Evolutionary conservation across 805 yeast species (phyloP).

Genomic region (Suhomyces vadensis): DNA sequence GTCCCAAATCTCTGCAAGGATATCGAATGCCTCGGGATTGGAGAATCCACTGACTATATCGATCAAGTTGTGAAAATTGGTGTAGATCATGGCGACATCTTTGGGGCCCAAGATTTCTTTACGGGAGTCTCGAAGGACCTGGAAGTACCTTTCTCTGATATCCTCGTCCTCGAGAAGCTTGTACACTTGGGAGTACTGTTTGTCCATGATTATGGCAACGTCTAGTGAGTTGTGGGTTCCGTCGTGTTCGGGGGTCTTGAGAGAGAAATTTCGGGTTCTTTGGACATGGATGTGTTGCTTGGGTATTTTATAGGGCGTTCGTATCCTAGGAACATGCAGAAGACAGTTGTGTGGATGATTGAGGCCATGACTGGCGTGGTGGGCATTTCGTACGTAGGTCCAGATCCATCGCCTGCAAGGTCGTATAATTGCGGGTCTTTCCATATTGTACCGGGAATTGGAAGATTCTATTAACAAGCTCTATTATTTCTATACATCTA

Average conservation of each 20-base stretch:
- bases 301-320: background rate
- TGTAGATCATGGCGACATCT: conserved; percentile 16
- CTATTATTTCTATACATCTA: background rate
- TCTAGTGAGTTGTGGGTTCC: background rate
- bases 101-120: background rate
- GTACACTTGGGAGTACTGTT: conserved; percentile 9
- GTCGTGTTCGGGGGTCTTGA: background rate
- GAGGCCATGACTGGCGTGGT: background rate
- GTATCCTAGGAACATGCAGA: background rate
- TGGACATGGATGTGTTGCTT: background rate
- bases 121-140: conserved; percentile 11
- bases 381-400: background rate
- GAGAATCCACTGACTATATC: conserved; percentile 24
- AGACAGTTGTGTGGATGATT: background rate
- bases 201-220: conserved; percentile 8
- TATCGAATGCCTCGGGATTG: conserved; percentile 14
- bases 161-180: conserved; percentile 9
- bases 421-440: background rate
- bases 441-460: background rate
- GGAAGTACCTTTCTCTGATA: conserved; percentile 15
- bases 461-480: background rate
- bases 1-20: conserved; percentile 28
- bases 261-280: background rate
- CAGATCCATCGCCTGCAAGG: conserved; percentile 4
- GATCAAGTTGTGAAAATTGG: conserved; percentile 22